Evolutionary conservation across 2,329 filamentous ascomycete species (phyloP).

Genomic region (Aspergillus sp.): DNA sequence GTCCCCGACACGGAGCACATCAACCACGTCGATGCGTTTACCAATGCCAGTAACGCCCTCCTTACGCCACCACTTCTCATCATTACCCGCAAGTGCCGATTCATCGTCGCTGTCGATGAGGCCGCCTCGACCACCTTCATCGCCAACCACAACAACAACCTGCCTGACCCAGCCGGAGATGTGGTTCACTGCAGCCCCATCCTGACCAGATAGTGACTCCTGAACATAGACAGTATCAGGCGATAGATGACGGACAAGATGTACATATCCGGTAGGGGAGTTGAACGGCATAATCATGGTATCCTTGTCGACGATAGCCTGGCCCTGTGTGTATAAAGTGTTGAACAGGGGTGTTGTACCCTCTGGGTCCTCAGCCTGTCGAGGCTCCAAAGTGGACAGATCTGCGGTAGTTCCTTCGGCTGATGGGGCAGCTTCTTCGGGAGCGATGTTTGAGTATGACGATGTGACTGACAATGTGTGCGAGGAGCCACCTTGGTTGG

Average conservation of each 20-base stretch:
- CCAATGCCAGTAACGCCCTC: conserved; percentile 82
- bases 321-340: conserved; percentile 76
- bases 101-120: conserved; percentile 75
- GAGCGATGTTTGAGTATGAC: conserved; percentile 83
- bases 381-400: conserved; percentile 38
- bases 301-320: conserved; percentile 77
- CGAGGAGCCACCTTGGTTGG: conserved; percentile 41
- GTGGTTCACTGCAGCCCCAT: conserved; percentile 72
- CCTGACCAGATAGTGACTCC: conserved; percentile 74
- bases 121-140: conserved; percentile 64
- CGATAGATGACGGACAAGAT: conserved; percentile 81
- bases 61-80: conserved; percentile 59
- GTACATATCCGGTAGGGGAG: conserved; percentile 75
- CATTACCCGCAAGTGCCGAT: conserved; percentile 36
- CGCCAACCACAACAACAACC: conserved; percentile 58
- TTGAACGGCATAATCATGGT: conserved; percentile 88
- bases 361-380: conserved; percentile 41
- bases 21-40: conserved; percentile 83
- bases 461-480: conserved; percentile 68
- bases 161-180: conserved; percentile 63
- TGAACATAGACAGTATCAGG: conserved; percentile 88
- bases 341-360: conserved; percentile 66
- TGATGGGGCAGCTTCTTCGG: conserved; percentile 58
- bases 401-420: conserved; percentile 51
- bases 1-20: conserved; percentile 76